Percentiles rank a stretch among this genome's conserved stretches.
Evolutionary conservation across 1,284 basidiomycete species (phyloP).

Genomic region (Pseudozyma hubeiensis): DNA sequence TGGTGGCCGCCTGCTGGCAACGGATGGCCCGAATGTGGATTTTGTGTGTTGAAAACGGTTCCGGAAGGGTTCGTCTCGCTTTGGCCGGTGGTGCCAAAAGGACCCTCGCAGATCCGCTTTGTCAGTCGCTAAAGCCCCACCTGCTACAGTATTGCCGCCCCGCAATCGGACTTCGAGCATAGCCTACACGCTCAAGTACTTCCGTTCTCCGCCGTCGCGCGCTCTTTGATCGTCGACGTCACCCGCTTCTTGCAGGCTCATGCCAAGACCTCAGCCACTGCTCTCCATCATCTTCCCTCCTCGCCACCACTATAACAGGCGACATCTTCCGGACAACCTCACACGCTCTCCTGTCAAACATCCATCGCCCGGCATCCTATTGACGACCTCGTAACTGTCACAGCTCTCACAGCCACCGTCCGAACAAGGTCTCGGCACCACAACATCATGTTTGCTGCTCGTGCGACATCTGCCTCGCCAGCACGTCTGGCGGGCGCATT

Average conservation of each 20-base stretch:
- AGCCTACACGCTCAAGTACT: not conserved
- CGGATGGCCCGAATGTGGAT: not conserved
- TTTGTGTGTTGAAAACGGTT: constrained; percentile 32
- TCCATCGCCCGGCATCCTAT: no score
- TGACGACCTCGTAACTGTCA: no score
- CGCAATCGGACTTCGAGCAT: not conserved
- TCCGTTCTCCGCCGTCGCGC: constrained; percentile 1
- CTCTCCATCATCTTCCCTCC: no score
- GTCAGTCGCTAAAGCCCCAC: not conserved
- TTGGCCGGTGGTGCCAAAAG: constrained; percentile 3
- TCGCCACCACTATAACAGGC: no score
- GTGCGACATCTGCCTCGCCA: constrained; percentile 38
- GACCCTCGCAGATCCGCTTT: no score
- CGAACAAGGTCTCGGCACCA: no score
- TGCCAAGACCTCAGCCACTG: no score
- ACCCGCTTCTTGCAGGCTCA: not conserved
- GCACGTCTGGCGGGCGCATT: constrained; percentile 39
- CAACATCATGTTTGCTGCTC: constrained; percentile 32
- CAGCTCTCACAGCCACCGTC: no score
- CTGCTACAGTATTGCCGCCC: not conserved
- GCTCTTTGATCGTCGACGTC: no score
- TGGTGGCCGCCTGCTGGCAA: not conserved
- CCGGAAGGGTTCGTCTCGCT: constrained; percentile 16
- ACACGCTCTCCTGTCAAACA: no score
- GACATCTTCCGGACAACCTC: no score